These are phyloP conservation scores for Solanum bukasovii DNA, from an alignment of 257 asterid genomes.

Conservation along the genomic window DNA sequence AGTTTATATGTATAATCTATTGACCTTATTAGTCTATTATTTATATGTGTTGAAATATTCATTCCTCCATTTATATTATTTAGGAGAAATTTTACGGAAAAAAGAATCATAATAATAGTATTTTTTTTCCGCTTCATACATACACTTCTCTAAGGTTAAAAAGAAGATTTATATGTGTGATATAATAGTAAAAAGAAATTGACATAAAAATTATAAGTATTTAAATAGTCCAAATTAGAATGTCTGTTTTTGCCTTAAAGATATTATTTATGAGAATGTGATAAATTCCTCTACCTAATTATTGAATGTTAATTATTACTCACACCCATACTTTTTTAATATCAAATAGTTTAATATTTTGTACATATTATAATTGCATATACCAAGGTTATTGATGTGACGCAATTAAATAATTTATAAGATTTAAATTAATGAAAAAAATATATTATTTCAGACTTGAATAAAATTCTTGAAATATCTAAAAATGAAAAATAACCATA, in stretches of 20 bases:
- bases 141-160: not conserved
- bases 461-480: not conserved
- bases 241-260: not conserved
- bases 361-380: no score
- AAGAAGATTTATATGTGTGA: not conserved
- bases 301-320: not conserved
- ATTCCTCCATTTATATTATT: no score
- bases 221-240: no score
- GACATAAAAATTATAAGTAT: no score
- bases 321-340: no score
- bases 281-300: not conserved
- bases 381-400: not conserved
- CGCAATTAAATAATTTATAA: not conserved
- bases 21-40: not conserved
- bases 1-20: not conserved
- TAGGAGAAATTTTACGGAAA: no score
- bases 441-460: not conserved
- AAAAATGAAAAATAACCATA: not conserved
- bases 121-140: no score
- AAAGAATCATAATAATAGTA: no score
- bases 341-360: no score
- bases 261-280: not conserved
- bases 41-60: not conserved
- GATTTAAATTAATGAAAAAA: no score
- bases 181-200: no score